phyloP scores from a whole-genome alignment of 108 stramenopile species.

The Cyclotella cryptica region DNA sequence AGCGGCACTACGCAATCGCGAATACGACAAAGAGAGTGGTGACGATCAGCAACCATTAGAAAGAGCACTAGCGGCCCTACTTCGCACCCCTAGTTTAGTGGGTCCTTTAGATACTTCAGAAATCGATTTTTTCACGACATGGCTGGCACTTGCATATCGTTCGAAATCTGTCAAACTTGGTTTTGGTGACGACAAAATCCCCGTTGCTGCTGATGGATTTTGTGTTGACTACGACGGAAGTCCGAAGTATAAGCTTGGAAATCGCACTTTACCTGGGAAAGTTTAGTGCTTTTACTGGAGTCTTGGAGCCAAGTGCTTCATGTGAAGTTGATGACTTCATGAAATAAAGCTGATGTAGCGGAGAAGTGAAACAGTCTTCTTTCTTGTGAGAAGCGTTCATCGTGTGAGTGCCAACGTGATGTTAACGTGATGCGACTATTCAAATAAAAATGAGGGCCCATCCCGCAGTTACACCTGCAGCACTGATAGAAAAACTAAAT shows the following conservation, averaged over 20 bases:
- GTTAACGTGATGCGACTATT: too few relatives aligned
- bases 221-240: constrained; percentile 62
- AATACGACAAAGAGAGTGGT: constrained; percentile 72
- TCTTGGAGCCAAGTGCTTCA: too few relatives aligned
- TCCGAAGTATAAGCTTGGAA: constrained; percentile 75
- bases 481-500: too few relatives aligned
- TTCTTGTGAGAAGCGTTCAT: too few relatives aligned
- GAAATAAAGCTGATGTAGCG: too few relatives aligned
- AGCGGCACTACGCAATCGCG: constrained; percentile 84
- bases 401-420: too few relatives aligned
- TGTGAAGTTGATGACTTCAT: too few relatives aligned
- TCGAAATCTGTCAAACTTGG: constrained; percentile 71
- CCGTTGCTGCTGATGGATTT: constrained; percentile 58
- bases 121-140: constrained; percentile 75
- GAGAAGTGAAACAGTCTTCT: too few relatives aligned
- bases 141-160: constrained; percentile 83
- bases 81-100: constrained; percentile 76
- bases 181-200: constrained; percentile 78
- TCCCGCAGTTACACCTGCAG: too few relatives aligned
- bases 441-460: too few relatives aligned
- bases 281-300: too few relatives aligned
- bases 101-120: constrained; percentile 75
- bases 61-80: constrained; percentile 70
- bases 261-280: constrained; percentile 72
- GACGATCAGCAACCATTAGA: constrained; percentile 64